A percentile compares a stretch with the other conserved stretches of the same genome.
phyloP scores from a whole-genome alignment of 2,329 filamentous ascomycete species.

The Xylaria sp. region DNA sequence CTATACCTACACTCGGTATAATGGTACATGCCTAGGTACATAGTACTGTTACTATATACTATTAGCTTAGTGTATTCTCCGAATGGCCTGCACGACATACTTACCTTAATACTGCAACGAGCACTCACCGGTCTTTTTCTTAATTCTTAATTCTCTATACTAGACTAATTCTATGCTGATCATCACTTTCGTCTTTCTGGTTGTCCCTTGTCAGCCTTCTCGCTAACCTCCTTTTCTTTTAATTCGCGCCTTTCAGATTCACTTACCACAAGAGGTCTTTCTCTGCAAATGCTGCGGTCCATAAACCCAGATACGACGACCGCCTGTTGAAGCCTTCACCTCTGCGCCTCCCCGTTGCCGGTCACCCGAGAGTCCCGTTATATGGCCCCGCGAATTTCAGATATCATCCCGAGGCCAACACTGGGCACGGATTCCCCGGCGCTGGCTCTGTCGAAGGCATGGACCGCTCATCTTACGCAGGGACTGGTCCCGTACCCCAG shows the following conservation, averaged over 20 bases:
- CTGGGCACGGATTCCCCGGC: conserved; percentile 32
- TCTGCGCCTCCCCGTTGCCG: conserved; percentile 17
- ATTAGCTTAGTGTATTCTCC: not conserved
- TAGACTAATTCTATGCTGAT: conserved; percentile 38
- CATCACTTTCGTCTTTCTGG: conserved; percentile 39
- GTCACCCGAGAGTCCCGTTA: conserved; percentile 26
- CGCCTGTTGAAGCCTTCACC: conserved; percentile 40
- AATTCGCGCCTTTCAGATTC: conserved; percentile 36
- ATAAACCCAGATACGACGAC: conserved; percentile 41
- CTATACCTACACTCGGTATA: not conserved
- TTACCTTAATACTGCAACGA: not conserved
- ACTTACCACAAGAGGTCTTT: conserved; percentile 43
- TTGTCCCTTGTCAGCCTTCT: conserved; percentile 19
- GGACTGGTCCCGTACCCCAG: conserved; percentile 38
- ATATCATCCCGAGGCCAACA: conserved; percentile 36
- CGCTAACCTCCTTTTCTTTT: conserved; percentile 43
- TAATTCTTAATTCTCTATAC: conserved; percentile 12
- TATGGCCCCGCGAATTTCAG: conserved; percentile 39
- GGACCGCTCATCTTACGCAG: conserved; percentile 39
- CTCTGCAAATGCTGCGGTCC: conserved; percentile 42
- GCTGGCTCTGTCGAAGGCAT: conserved; percentile 33
- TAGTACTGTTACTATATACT: not conserved
- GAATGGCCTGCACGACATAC: not conserved
- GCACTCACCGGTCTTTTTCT: conserved; percentile 29
- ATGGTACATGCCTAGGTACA: not conserved